These are phyloP conservation scores for Talaromyces sp. DNA, from an alignment of 2,329 filamentous ascomycete genomes.

Conservation along the genomic window DNA sequence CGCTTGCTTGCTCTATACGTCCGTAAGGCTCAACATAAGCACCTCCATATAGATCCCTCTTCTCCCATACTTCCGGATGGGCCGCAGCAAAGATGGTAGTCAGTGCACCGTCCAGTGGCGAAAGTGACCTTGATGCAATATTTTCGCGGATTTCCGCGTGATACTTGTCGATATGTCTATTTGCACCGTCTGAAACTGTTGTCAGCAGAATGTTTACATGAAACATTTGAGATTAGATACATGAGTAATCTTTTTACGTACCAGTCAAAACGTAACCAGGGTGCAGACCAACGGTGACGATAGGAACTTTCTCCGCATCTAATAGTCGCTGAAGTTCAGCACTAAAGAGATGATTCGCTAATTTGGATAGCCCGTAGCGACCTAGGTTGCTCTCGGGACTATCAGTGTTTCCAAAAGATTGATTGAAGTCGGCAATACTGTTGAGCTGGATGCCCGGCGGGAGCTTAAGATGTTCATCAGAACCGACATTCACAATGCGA, in stretches of 20 bases:
- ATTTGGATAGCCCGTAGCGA: constrained; percentile 22
- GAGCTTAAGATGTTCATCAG: constrained; percentile 13
- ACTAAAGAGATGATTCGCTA: constrained; percentile 21
- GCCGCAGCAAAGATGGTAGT: constrained; percentile 15
- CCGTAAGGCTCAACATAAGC: constrained; percentile 17
- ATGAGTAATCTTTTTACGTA: background rate
- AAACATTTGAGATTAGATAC: background rate
- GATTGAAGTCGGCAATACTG: constrained; percentile 14
- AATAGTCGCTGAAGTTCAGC: constrained; percentile 18
- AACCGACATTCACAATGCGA: constrained; percentile 16
- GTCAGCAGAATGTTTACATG: background rate
- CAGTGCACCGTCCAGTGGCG: constrained; percentile 11
- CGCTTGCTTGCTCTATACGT: constrained; percentile 8
- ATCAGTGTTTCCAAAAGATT: constrained; percentile 13
- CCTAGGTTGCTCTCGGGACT: constrained; percentile 8
- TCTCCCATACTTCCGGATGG: constrained; percentile 15
- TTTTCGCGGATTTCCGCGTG: constrained; percentile 9
- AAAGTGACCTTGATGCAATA: constrained; percentile 5
- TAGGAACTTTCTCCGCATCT: constrained; percentile 13
- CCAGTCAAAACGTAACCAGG: constrained; percentile 17
- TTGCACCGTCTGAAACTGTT: constrained; percentile 4
- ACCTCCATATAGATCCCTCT: constrained; percentile 12
- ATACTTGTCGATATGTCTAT: constrained; percentile 13
- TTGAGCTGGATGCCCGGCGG: constrained; percentile 9
- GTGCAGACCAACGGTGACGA: constrained; percentile 10